phyloP scores from a whole-genome alignment of 208 protist genomes.

The Entamoeba moshkovskii region DNA sequence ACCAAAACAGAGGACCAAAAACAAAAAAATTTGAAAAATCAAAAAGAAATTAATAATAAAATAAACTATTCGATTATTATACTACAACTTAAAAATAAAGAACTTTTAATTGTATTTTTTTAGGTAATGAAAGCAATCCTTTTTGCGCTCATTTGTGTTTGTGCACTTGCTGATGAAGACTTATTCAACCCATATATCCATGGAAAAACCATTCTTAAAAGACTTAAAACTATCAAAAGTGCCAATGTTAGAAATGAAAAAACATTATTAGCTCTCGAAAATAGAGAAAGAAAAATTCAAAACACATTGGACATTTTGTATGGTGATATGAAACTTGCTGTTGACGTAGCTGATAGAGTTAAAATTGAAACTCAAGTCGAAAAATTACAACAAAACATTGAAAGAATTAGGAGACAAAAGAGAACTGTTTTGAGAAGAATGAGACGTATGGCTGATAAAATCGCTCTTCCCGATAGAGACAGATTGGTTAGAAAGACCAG shows the following conservation, averaged over 20 bases:
- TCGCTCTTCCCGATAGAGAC: background rate
- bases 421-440: background rate
- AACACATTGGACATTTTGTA: background rate
- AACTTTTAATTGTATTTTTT: background rate
- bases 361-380: background rate
- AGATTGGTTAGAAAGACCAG: background rate
- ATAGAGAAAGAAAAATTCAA: background rate
- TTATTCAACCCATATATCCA: background rate
- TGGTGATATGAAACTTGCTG: background rate
- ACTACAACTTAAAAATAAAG: background rate
- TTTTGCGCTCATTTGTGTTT: background rate
- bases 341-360: background rate
- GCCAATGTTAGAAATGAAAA: background rate
- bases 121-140: background rate
- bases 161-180: background rate
- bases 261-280: background rate
- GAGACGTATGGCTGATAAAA: background rate
- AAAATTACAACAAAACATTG: background rate
- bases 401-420: background rate
- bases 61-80: no score
- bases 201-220: background rate
- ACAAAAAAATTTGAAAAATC: background rate
- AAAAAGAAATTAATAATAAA: no score
- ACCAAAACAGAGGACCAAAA: background rate
- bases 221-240: background rate